Percentiles rank a stretch among this genome's conserved stretches.
Evolutionary conservation across 139 green algal species (phyloP).

Genomic region (Spirogloea muscicola): DNA sequence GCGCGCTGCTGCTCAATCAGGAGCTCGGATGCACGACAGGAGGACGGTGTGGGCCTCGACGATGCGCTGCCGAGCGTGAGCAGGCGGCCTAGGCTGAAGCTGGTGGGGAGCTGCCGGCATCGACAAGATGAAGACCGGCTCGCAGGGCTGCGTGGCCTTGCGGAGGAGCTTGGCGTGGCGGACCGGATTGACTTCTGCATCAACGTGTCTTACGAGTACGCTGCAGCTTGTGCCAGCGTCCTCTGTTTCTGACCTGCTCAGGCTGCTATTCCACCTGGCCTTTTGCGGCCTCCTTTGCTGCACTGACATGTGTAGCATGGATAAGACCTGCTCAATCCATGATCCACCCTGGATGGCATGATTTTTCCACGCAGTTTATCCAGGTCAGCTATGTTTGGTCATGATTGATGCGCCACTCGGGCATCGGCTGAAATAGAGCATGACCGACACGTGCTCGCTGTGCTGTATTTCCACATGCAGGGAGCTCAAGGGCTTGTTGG

Average conservation of each 20-base stretch:
- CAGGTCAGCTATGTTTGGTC: neutral
- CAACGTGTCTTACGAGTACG: slow-evolving; percentile 60
- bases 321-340: neutral
- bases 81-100: too few relatives aligned
- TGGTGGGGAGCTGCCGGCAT: slow-evolving; percentile 39
- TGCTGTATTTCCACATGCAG: slow-evolving; percentile 36
- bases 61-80: too few relatives aligned
- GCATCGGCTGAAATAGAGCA: slow-evolving; percentile 8
- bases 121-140: slow-evolving; percentile 25
- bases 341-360: neutral
- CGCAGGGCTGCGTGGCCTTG: slow-evolving; percentile 14
- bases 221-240: neutral
- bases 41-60: too few relatives aligned
- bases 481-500: slow-evolving; percentile 71
- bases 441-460: slow-evolving; percentile 47
- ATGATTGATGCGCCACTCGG: neutral
- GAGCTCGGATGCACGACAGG: too few relatives aligned
- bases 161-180: slow-evolving; percentile 21
- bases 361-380: slow-evolving; percentile 1
- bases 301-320: neutral
- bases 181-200: slow-evolving; percentile 57
- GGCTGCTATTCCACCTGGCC: neutral
- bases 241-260: neutral
- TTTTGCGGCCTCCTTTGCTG: neutral
- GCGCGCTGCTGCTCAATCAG: too few relatives aligned